Conservation (phyloP, 2,329 filamentous ascomycete genomes). For the Fusarium secorum region DNA sequence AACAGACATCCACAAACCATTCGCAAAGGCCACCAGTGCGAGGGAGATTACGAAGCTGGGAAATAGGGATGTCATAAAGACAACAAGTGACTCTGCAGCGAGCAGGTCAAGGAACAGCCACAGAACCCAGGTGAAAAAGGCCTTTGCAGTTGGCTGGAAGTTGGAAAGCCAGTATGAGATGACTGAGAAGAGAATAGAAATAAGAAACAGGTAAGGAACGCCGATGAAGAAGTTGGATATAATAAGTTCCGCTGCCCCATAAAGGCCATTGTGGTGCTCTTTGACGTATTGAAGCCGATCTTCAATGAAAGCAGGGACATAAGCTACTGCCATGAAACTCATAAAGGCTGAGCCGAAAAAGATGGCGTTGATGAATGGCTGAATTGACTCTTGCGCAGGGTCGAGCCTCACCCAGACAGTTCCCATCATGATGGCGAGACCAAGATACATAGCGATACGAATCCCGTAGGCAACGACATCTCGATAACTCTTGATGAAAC, state of each 20-base stretch:
- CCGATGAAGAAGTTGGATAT: slow-evolving; percentile 84
- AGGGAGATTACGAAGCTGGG: slow-evolving; percentile 83
- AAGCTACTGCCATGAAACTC: slow-evolving; percentile 84
- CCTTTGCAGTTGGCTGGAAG: slow-evolving; percentile 69
- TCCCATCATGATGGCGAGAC: slow-evolving; percentile 84
- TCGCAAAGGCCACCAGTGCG: slow-evolving; percentile 82
- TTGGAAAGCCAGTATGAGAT: slow-evolving; percentile 83
- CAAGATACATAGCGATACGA: slow-evolving; percentile 79
- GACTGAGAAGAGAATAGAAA: slow-evolving; percentile 76
- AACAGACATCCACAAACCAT: slow-evolving; percentile 89
- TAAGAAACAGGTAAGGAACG: slow-evolving; percentile 81
- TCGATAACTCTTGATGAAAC: slow-evolving; percentile 83
- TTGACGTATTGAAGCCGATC: slow-evolving; percentile 50
- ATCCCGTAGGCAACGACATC: slow-evolving; percentile 87
- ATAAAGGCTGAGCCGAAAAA: slow-evolving; percentile 79
- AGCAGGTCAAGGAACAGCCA: slow-evolving; percentile 88
- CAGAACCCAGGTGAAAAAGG: slow-evolving; percentile 81
- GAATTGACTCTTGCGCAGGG: slow-evolving; percentile 75
- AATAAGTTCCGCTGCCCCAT: slow-evolving; percentile 76
- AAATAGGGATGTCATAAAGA: slow-evolving; percentile 75
- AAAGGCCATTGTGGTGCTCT: slow-evolving; percentile 83
- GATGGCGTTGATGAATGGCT: slow-evolving; percentile 83
- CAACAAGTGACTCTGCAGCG: slow-evolving; percentile 82
- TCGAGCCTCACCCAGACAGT: slow-evolving; percentile 83
- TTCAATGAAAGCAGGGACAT: slow-evolving; percentile 84